Base-by-base conservation (phyloP, 2,329 filamentous ascomycete genomes). In the Ophiostoma tasmaniense region DNA sequence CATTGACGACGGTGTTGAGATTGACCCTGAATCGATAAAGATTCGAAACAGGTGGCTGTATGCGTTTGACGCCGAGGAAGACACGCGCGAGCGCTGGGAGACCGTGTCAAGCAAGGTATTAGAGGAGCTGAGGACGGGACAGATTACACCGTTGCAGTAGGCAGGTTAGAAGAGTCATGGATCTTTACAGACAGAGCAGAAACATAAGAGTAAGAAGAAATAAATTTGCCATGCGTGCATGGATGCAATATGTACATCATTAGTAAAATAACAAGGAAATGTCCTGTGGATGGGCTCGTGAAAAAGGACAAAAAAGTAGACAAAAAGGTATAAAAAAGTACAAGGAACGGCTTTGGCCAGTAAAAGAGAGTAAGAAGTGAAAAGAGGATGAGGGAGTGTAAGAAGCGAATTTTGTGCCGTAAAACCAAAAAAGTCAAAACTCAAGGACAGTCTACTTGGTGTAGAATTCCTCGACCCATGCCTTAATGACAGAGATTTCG, bases 401-500 rank as follows among this genome's bases (percentile, higher is more conserved):
- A 61, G 59, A 59, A 45, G 28, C 35, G 30, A 50, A 50, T 55
- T 55, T 25, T 61, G 7, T 8, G 25, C 11, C 3, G 55, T 7
- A 25, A 28, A 37, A 5, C 8, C 14, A 22, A 64, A 35, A 35
- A 28, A 66, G 39, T 30, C 30, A 33, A 28, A 35, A 13, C 59
- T 1, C 2, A 45, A 5, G 11, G 14, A 14, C 5, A 45, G 28
- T n/a, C 28, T 68, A 64, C 59, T 52, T 67, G 65, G 55, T 30
- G 55, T 61, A 61, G 55, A 61, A 61, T 25, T 61, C 61, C 30
- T 37, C 71, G 2, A 87, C 82, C 85, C 85, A 88, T 28, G 73
- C 75, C 71, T 80, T 81, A 72, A 88, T 81, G 75, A 85, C 80
- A 14, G 76, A 78, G 3, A 86, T 77, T 74, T 84, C 80, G 33